A percentile compares a stretch with the other conserved stretches of the same genome.
phyloP scores from a whole-genome alignment of 176 grass and related monocot genomes.

The Musa schizocarpa region DNA sequence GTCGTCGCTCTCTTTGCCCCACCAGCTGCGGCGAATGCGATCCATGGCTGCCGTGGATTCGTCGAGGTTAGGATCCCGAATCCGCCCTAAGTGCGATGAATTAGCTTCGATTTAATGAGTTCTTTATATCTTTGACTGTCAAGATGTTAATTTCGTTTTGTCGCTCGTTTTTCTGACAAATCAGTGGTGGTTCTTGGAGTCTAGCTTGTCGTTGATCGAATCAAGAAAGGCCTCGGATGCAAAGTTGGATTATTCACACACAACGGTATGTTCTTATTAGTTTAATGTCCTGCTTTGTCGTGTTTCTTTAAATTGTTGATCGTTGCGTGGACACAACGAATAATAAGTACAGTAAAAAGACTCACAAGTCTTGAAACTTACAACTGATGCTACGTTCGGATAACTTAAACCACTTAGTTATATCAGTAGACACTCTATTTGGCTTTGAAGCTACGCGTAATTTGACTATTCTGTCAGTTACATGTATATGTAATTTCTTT shows the following conservation, averaged over 20 bases:
- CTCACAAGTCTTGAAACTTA: neutral
- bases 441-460: too few relatives aligned
- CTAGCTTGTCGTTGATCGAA: constrained; percentile 61
- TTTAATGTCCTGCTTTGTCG: neutral
- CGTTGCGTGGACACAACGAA: neutral
- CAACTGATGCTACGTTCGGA: neutral
- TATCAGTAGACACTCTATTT: neutral
- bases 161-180: constrained; percentile 21
- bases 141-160: neutral
- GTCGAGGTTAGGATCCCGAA: constrained; percentile 42
- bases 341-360: neutral
- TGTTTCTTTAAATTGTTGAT: neutral
- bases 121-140: neutral
- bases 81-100: neutral
- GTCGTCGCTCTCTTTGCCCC: constrained; percentile 2
- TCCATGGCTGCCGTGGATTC: constrained; percentile 91
- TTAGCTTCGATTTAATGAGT: constrained; percentile 1
- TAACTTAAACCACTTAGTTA: neutral
- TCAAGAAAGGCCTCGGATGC: constrained; percentile 59
- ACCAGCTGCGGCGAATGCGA: constrained; percentile 42
- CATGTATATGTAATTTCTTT: neutral
- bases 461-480: neutral
- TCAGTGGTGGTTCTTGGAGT: constrained; percentile 31
- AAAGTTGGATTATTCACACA: constrained; percentile 86
- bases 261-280: constrained; percentile 42